Percentiles rank a stretch among this genome's conserved stretches.
Conservation (phyloP, 176 grass and related monocot species). For the Carex cristatella region DNA sequence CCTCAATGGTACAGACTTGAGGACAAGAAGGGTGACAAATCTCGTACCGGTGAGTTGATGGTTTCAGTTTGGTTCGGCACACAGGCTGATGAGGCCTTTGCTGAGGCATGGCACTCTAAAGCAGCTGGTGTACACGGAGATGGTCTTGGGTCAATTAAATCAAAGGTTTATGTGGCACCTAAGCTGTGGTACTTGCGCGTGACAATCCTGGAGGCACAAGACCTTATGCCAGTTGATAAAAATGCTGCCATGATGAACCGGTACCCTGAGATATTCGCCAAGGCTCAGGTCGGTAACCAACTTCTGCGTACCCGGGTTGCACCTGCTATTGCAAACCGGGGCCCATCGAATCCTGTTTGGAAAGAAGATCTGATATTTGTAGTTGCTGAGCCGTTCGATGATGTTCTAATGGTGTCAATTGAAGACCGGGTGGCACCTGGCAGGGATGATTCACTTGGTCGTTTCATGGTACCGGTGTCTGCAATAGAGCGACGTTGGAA, state of each 20-base stretch:
- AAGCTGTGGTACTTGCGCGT: constrained; percentile 93
- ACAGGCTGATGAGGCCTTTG: constrained; percentile 88
- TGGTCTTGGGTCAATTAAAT: constrained; percentile 76
- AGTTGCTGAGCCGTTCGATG: constrained; percentile 84
- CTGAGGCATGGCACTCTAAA: constrained; percentile 88
- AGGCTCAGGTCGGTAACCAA: constrained; percentile 63
- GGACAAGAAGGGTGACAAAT: constrained; percentile 59
- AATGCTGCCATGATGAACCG: constrained; percentile 25
- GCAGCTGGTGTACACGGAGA: constrained; percentile 70
- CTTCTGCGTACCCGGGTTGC: constrained; percentile 54
- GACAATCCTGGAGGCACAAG: constrained; percentile 64
- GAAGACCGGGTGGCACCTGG: constrained; percentile 57
- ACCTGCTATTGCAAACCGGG: constrained; percentile 29
- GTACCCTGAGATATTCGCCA: constrained; percentile 64
- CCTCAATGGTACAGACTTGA: constrained; percentile 91
- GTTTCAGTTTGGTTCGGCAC: constrained; percentile 77
- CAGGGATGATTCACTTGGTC: constrained; percentile 62
- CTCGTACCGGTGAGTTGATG: constrained; percentile 51
- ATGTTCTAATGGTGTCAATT: constrained; percentile 55
- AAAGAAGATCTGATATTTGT: constrained; percentile 90
- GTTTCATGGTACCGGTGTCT: constrained; percentile 52
- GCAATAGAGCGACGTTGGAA: constrained; percentile 65
- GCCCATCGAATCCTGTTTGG: constrained; percentile 63
- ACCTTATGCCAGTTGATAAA: constrained; percentile 52
- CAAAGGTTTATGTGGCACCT: constrained; percentile 82